Evolutionary conservation across 345 rosid species (phyloP).

Genomic region (Streptanthus diversifolius): DNA sequence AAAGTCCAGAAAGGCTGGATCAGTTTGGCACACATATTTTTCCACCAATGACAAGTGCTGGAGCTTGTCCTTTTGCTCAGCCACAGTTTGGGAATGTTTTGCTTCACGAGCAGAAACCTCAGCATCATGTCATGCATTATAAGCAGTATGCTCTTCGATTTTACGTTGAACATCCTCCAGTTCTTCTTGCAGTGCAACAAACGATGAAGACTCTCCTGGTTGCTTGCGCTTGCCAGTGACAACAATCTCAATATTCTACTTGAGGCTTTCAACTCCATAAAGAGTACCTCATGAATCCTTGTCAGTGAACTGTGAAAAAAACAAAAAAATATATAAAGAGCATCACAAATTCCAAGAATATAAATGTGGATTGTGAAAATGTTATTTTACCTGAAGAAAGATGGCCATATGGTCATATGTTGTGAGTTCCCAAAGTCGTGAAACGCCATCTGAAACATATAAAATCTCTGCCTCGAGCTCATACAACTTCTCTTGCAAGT

Average conservation of each 20-base stretch:
- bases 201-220: not conserved
- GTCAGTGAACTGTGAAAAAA: not conserved
- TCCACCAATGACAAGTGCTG: no score
- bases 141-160: not conserved
- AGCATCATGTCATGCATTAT: not conserved
- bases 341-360: no score
- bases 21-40: no score
- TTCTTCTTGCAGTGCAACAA: not conserved
- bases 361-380: no score
- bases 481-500: not conserved
- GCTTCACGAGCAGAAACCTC: not conserved
- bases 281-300: not conserved
- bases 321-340: no score
- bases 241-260: not conserved
- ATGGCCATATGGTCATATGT: no score
- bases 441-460: no score
- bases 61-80: no score
- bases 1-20: no score
- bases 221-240: not conserved
- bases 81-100: not conserved
- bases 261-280: not conserved
- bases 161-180: no score
- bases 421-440: no score
- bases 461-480: not conserved
- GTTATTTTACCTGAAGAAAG: no score